Percentiles rank a stretch among this genome's conserved stretches.
Evolutionary conservation across 768 basidiomycete species (phyloP).

Genomic region (Rhizopogon rudus): DNA sequence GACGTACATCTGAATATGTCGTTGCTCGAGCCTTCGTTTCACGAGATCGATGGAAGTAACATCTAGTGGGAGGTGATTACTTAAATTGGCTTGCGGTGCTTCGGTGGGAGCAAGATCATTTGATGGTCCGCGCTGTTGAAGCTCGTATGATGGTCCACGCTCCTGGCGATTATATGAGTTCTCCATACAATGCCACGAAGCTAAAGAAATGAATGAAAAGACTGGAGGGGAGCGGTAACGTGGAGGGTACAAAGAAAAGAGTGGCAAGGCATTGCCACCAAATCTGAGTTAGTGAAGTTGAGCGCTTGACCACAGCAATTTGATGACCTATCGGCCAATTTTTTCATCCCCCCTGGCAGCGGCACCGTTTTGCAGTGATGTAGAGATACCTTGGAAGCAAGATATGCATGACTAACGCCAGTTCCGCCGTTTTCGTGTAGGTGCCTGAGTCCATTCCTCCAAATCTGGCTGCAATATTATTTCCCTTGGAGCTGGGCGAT

Average conservation of each 20-base stretch:
- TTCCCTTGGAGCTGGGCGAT: too few relatives aligned
- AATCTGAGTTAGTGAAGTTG: not conserved
- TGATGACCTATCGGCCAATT: too few relatives aligned
- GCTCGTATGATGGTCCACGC: not conserved
- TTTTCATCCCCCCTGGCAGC: too few relatives aligned
- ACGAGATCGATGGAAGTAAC: slow-evolving; percentile 62
- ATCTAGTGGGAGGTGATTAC: slow-evolving; percentile 19
- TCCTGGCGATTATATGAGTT: not conserved
- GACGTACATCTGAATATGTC: slow-evolving; percentile 72
- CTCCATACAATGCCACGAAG: not conserved
- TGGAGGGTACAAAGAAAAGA: not conserved
- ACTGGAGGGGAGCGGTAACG: too few relatives aligned
- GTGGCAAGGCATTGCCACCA: not conserved
- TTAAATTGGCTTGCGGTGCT: not conserved
- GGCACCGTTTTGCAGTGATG: too few relatives aligned
- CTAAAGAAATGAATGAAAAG: not conserved
- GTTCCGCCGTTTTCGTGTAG: too few relatives aligned
- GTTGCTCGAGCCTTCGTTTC: slow-evolving; percentile 66
- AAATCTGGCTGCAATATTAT: too few relatives aligned
- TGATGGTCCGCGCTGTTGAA: not conserved
- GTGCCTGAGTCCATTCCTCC: too few relatives aligned
- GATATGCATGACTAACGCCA: too few relatives aligned
- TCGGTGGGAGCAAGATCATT: not conserved
- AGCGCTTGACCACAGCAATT: too few relatives aligned
- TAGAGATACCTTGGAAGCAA: too few relatives aligned